A percentile compares a stretch with the other conserved stretches of the same genome.
phyloP scores from a whole-genome alignment of 164 flowering plant genomes.

The Echeveria elegans region DNA sequence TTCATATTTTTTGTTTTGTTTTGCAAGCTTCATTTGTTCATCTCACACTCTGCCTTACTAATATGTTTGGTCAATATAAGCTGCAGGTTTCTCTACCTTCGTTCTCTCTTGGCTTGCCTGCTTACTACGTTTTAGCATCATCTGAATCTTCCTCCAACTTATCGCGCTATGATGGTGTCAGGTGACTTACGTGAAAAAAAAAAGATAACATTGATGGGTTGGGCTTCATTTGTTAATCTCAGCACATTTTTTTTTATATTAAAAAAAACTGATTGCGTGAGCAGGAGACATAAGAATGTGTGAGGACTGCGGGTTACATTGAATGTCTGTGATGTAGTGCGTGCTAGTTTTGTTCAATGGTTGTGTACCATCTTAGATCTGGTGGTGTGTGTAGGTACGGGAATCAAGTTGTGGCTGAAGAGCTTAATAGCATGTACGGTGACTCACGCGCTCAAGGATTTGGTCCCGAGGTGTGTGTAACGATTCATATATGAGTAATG shows the following conservation, averaged over 20 bases:
- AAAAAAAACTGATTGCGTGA: background rate
- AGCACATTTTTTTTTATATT: background rate
- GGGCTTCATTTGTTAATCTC: background rate
- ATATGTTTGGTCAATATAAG: background rate
- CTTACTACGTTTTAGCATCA: slow-evolving; percentile 86
- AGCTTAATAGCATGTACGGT: slow-evolving; percentile 59
- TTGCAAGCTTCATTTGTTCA: background rate
- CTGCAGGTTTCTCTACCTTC: slow-evolving; percentile 86
- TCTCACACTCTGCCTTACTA: background rate
- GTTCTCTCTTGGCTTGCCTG: slow-evolving; percentile 95
- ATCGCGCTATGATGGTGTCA: slow-evolving; percentile 94
- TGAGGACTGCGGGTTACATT: background rate
- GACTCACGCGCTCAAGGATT: slow-evolving; percentile 85
- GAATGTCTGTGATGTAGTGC: background rate
- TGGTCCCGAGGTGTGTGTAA: slow-evolving; percentile 75
- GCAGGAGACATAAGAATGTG: background rate
- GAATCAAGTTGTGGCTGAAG: slow-evolving; percentile 64
- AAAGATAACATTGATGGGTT: background rate
- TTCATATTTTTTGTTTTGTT: background rate
- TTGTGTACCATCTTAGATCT: background rate
- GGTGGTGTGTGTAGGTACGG: slow-evolving; percentile 53
- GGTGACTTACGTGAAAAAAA: slow-evolving; percentile 41
- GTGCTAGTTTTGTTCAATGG: background rate
- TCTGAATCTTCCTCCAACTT: slow-evolving; percentile 93
- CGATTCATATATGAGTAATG: background rate